phyloP scores from a whole-genome alignment of 768 basidiomycete genomes.

The Leccinellum luteum region DNA sequence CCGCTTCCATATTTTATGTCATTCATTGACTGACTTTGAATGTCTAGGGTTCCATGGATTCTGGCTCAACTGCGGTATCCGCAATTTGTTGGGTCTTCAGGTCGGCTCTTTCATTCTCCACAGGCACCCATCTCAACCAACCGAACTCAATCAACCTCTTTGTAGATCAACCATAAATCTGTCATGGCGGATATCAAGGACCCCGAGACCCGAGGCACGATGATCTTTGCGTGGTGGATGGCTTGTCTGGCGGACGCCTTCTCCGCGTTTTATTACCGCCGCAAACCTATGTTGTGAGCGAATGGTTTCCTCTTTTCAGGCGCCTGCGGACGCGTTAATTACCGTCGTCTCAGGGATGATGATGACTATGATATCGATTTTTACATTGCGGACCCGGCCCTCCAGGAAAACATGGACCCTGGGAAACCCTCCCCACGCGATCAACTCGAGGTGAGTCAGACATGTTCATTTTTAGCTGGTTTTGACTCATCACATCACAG shows the following conservation, averaged over 20 bases:
- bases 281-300: slow-evolving; percentile 72
- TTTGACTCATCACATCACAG: slow-evolving; percentile 34
- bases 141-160: slow-evolving; percentile 6
- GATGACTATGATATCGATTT: slow-evolving; percentile 90
- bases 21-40: slow-evolving; percentile 17
- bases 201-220: slow-evolving; percentile 72
- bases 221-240: slow-evolving; percentile 96
- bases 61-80: slow-evolving; percentile 77
- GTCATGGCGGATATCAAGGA: slow-evolving; percentile 72
- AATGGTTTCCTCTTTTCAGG: slow-evolving; percentile 3
- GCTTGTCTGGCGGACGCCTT: slow-evolving; percentile 83
- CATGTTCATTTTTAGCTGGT: neutral
- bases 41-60: slow-evolving; percentile 76
- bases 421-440: slow-evolving; percentile 66
- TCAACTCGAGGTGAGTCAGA: slow-evolving; percentile 65
- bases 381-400: slow-evolving; percentile 68
- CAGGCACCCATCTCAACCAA: slow-evolving; percentile 3
- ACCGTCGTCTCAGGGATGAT: slow-evolving; percentile 53
- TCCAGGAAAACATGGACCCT: slow-evolving; percentile 46
- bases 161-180: slow-evolving; percentile 80
- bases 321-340: slow-evolving; percentile 19
- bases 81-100: slow-evolving; percentile 75
- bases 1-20: slow-evolving; percentile 11
- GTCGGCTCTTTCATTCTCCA: slow-evolving; percentile 34
- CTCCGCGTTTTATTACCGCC: slow-evolving; percentile 77